Conservation (phyloP, 2,329 filamentous ascomycete species). For the Ramularia collo-cygni region DNA sequence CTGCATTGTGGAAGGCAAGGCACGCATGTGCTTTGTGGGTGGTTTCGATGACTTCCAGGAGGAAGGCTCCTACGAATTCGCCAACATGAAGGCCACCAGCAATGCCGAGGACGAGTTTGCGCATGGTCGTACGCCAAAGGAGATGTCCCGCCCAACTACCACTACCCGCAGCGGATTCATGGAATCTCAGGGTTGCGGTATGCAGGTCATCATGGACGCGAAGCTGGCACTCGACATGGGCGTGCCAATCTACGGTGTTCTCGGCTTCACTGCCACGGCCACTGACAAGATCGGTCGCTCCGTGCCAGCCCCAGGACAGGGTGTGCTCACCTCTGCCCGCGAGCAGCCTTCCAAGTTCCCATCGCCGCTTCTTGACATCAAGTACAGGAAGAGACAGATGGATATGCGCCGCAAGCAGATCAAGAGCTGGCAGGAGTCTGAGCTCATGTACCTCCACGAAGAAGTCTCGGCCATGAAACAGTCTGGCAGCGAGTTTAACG, state of each 20-base stretch:
- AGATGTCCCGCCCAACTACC: constrained; percentile 97
- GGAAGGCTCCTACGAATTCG: constrained; percentile 98
- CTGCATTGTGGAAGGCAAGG: constrained; percentile 97
- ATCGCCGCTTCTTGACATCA: constrained; percentile 92
- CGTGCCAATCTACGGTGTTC: constrained; percentile 90
- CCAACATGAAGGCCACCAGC: constrained; percentile 99
- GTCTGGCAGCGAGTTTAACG: constrained; percentile 64
- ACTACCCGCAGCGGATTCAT: constrained; percentile 98
- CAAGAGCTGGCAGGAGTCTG: constrained; percentile 92
- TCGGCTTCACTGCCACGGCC: constrained; percentile 89
- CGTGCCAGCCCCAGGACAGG: constrained; percentile 90
- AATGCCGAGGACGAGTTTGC: constrained; percentile 95
- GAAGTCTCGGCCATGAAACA: constrained; percentile 91
- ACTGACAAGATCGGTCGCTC: constrained; percentile 99
- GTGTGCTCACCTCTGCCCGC: constrained; percentile 90
- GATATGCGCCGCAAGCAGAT: constrained; percentile 91
- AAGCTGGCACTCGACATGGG: constrained; percentile 96
- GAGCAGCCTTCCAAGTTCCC: constrained; percentile 89
- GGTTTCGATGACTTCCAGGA: constrained; percentile 99
- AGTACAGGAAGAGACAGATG: constrained; percentile 92
- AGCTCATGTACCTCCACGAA: constrained; percentile 86
- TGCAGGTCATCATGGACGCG: constrained; percentile 97
- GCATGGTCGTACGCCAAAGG: constrained; percentile 86
- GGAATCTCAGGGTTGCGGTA: constrained; percentile 97
- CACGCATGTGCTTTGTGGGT: constrained; percentile 92